Evolutionary conservation across 768 basidiomycete genomes (phyloP).

Genomic region (Favolaschia claudopus): DNA sequence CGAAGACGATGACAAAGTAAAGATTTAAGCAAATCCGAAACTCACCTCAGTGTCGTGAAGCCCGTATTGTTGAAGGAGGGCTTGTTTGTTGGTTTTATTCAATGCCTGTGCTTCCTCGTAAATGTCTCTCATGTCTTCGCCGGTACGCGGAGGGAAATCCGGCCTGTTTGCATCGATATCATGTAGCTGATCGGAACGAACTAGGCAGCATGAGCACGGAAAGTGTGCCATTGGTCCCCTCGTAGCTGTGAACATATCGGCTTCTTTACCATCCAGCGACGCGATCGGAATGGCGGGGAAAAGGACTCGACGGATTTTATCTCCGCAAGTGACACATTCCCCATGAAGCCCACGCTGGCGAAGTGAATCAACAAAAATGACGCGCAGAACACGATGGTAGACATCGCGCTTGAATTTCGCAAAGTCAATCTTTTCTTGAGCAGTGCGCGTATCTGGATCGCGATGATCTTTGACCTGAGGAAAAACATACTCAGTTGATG

Average conservation of each 20-base stretch:
- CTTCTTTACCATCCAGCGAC: slow-evolving; percentile 16
- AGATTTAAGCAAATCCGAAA: background rate
- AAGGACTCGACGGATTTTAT: background rate
- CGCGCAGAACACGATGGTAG: slow-evolving; percentile 9
- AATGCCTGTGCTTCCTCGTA: background rate
- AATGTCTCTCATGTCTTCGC: background rate
- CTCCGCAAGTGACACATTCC: slow-evolving; percentile 5
- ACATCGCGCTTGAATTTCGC: slow-evolving; percentile 10
- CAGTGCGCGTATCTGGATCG: slow-evolving; percentile 3
- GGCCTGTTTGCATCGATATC: no score
- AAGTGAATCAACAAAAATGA: slow-evolving; percentile 5
- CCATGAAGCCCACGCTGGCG: background rate
- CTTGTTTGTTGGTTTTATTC: background rate
- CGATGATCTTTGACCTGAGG: slow-evolving; percentile 10
- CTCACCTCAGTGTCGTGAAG: slow-evolving; percentile 6
- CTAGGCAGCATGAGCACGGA: slow-evolving; percentile 16
- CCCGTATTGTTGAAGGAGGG: background rate
- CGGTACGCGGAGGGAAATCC: no score
- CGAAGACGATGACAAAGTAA: background rate
- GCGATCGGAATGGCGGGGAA: slow-evolving; percentile 7
- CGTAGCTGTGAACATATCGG: slow-evolving; percentile 6
- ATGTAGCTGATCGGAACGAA: slow-evolving; percentile 8
- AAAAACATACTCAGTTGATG: background rate
- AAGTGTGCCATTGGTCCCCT: slow-evolving; percentile 2
- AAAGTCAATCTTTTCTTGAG: background rate